Conservation (phyloP, 2,329 filamentous ascomycete species). For the Gnomoniopsis smithogilvyi region DNA sequence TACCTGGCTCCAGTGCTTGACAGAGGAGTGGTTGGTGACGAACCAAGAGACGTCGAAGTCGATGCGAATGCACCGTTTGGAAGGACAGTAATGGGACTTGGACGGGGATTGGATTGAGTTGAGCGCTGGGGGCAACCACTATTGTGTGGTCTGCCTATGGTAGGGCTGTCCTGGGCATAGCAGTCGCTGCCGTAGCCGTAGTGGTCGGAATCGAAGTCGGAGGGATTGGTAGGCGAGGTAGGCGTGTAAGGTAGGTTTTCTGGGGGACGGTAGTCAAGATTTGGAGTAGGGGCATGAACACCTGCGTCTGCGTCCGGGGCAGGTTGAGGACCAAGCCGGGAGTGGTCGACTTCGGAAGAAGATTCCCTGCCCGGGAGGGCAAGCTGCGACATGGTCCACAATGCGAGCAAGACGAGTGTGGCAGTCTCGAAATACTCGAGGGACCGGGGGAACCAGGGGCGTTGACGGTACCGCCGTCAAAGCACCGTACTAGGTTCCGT, state of each 20-base stretch:
- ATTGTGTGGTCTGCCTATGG: conserved; percentile 37
- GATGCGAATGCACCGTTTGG: conserved; percentile 23
- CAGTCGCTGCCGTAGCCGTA: conserved; percentile 9
- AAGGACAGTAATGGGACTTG: conserved; percentile 24
- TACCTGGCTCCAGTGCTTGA: conserved; percentile 22
- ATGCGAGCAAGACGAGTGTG: conserved; percentile 26
- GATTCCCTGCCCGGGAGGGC: conserved; percentile 43
- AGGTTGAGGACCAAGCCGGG: conserved; percentile 15
- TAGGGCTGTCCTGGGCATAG: conserved; percentile 42
- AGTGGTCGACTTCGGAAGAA: conserved; percentile 30
- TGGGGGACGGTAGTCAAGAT: conserved; percentile 17
- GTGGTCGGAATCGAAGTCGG: conserved; percentile 18
- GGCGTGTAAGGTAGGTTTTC: conserved; percentile 12
- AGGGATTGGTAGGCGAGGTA: conserved; percentile 10
- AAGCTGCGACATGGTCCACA: conserved; percentile 52
- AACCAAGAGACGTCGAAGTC: conserved; percentile 3
- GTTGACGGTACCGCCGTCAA: conserved; percentile 5
- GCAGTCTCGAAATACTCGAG: not conserved
- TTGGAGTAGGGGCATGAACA: conserved; percentile 2
- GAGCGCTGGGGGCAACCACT: conserved; percentile 1
- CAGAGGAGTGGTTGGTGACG: conserved; percentile 15
- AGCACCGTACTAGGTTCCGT: not conserved
- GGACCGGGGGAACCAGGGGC: not conserved
- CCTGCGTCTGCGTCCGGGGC: not conserved
- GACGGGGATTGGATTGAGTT: conserved; percentile 16